Evolutionary conservation across 108 stramenopile genomes (phyloP).

Genomic region (Aurantiochytrium sp.): DNA sequence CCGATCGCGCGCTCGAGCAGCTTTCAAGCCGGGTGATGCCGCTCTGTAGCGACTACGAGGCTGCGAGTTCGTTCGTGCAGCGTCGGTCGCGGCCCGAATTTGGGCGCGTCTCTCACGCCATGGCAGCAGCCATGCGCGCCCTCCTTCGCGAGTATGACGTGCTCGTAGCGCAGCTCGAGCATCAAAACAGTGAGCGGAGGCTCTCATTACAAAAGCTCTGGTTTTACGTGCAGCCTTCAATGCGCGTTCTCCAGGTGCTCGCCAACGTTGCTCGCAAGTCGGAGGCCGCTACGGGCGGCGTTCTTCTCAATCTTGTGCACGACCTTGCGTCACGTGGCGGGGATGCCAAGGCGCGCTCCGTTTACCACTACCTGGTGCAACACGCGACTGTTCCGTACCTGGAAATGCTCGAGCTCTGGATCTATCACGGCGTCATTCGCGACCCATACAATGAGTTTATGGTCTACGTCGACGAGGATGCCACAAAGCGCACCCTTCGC

Average conservation of each 20-base stretch:
- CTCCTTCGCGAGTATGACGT: conserved; percentile 34
- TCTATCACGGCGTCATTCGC: conserved; percentile 37
- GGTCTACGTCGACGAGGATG: conserved; percentile 32
- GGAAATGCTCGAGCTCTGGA: conserved; percentile 41
- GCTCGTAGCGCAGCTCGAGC: conserved; percentile 44
- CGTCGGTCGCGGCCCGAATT: conserved; percentile 26
- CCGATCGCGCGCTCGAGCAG: not conserved
- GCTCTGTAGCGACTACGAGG: conserved; percentile 2
- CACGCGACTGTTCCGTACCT: conserved; percentile 32
- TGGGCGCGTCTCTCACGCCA: conserved; percentile 36
- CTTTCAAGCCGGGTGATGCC: conserved; percentile 14
- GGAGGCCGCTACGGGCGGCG: not conserved
- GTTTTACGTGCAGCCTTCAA: conserved; percentile 32
- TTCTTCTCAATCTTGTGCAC: conserved; percentile 20
- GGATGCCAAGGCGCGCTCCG: not conserved
- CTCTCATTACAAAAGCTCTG: conserved; percentile 33
- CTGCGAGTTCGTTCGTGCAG: conserved; percentile 16
- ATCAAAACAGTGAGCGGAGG: not conserved
- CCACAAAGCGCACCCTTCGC: conserved; percentile 29
- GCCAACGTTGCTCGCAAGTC: not conserved
- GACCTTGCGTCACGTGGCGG: not conserved
- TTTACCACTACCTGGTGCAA: not conserved
- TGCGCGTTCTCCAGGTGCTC: conserved; percentile 23
- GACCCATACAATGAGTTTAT: conserved; percentile 50
- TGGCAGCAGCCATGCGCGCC: conserved; percentile 24